phyloP scores from a whole-genome alignment of 352 stramenopile species.

The Phytophthora citrophthora region DNA sequence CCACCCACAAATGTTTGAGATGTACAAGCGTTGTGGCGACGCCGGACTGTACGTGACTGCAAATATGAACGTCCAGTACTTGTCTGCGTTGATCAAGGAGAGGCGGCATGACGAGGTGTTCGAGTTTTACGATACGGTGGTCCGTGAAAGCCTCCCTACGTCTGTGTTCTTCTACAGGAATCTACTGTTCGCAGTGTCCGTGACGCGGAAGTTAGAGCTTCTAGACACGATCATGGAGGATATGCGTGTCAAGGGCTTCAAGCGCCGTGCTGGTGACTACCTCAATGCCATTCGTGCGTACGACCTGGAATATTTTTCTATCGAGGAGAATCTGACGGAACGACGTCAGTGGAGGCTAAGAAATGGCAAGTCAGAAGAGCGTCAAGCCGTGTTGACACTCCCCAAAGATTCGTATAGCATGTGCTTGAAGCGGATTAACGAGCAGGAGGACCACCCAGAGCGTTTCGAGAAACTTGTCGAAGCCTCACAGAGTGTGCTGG shows the following conservation, averaged over 20 bases:
- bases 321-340: slow-evolving; percentile 14
- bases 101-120: slow-evolving; percentile 45
- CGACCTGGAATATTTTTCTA: slow-evolving; percentile 55
- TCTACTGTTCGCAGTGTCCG: slow-evolving; percentile 52
- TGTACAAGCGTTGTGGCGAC: slow-evolving; percentile 54
- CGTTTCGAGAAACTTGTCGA: slow-evolving; percentile 47
- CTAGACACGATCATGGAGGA: slow-evolving; percentile 52
- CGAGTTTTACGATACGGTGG: slow-evolving; percentile 56
- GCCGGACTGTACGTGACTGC: slow-evolving; percentile 58
- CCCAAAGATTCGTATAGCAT: slow-evolving; percentile 51
- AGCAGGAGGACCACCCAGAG: slow-evolving; percentile 54
- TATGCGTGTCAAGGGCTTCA: slow-evolving; percentile 77
- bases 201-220: slow-evolving; percentile 37
- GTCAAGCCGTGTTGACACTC: slow-evolving; percentile 24
- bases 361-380: slow-evolving; percentile 11
- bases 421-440: slow-evolving; percentile 46
- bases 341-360: slow-evolving; percentile 10
- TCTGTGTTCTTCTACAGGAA: slow-evolving; percentile 74
- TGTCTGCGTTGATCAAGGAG: slow-evolving; percentile 49
- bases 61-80: slow-evolving; percentile 72
- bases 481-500: slow-evolving; percentile 40
- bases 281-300: slow-evolving; percentile 54
- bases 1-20: slow-evolving; percentile 44
- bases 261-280: slow-evolving; percentile 60
- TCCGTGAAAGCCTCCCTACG: slow-evolving; percentile 43